Evolutionary conservation across 2,329 filamentous ascomycete species (phyloP).

Genomic region (Aurifilum marmelostoma): DNA sequence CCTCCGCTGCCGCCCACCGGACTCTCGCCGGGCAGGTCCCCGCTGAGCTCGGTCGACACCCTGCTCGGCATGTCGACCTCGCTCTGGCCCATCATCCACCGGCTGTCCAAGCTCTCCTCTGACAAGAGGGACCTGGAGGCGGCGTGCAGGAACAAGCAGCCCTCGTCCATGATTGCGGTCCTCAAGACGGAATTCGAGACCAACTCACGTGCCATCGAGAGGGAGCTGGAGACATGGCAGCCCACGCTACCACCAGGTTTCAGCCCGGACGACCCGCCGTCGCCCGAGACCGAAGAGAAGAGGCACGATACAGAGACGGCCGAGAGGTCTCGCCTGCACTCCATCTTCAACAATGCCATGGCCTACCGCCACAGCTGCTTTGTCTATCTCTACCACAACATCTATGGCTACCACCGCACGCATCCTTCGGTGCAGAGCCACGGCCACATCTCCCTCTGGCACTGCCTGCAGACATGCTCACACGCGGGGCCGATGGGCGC

Average conservation of each 20-base stretch:
- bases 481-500: constrained; percentile 65
- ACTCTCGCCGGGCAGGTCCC: constrained; percentile 47
- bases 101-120: constrained; percentile 57
- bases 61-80: constrained; percentile 65
- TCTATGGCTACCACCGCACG: constrained; percentile 51
- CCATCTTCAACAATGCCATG: constrained; percentile 61
- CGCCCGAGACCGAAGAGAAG: constrained; percentile 24
- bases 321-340: constrained; percentile 51
- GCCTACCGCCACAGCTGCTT: constrained; percentile 63
- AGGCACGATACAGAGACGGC: constrained; percentile 32
- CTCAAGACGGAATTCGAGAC: constrained; percentile 55
- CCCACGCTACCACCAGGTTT: constrained; percentile 52
- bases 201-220: constrained; percentile 58
- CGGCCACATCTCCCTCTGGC: constrained; percentile 51
- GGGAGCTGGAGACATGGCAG: constrained; percentile 58
- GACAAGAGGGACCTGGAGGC: constrained; percentile 56
- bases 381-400: constrained; percentile 60
- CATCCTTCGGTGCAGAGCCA: constrained; percentile 59
- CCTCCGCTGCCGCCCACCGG: constrained; percentile 52
- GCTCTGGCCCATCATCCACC: constrained; percentile 66
- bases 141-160: constrained; percentile 42
- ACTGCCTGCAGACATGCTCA: constrained; percentile 59
- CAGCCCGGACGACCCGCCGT: constrained; percentile 31
- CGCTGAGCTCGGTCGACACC: constrained; percentile 57
- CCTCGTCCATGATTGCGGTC: constrained; percentile 48